Evolutionary conservation across 2,329 filamentous ascomycete species (phyloP).

Genomic region (Stagonosporopsis tanaceti): DNA sequence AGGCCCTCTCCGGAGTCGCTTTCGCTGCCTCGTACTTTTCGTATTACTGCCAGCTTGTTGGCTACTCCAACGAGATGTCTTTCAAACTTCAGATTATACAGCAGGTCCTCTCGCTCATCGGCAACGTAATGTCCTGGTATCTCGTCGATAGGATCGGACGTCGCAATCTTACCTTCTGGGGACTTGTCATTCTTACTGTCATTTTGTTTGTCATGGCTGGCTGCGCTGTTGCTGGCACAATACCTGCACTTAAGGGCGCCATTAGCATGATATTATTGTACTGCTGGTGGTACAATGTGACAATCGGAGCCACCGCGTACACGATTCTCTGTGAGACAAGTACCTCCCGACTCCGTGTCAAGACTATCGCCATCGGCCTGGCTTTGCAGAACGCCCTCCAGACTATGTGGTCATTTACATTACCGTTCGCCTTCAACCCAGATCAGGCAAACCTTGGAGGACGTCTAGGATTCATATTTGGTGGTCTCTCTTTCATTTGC

Average conservation of each 20-base stretch:
- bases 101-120: constrained; percentile 62
- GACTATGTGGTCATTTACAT: constrained; percentile 61
- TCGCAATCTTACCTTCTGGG: constrained; percentile 75
- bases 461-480: constrained; percentile 86
- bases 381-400: constrained; percentile 70
- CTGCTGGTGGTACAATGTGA: constrained; percentile 78
- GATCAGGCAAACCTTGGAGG: constrained; percentile 54
- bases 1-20: constrained; percentile 43
- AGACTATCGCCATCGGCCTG: constrained; percentile 75
- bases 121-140: constrained; percentile 77
- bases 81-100: constrained; percentile 59
- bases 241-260: constrained; percentile 53
- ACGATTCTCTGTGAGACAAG: constrained; percentile 86
- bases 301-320: constrained; percentile 86
- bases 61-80: constrained; percentile 32
- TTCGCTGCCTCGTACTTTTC: constrained; percentile 44
- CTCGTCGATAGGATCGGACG: constrained; percentile 80
- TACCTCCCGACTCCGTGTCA: constrained; percentile 81
- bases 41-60: constrained; percentile 55
- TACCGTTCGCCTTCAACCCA: constrained; percentile 79
- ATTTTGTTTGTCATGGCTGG: constrained; percentile 80
- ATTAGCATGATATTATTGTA: constrained; percentile 31
- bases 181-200: constrained; percentile 66
- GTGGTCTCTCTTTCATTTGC: constrained; percentile 78
- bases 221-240: constrained; percentile 51